Evolutionary conservation across 176 grass and related monocot genomes (phyloP).

Genomic region (Oropetium thomaeum): DNA sequence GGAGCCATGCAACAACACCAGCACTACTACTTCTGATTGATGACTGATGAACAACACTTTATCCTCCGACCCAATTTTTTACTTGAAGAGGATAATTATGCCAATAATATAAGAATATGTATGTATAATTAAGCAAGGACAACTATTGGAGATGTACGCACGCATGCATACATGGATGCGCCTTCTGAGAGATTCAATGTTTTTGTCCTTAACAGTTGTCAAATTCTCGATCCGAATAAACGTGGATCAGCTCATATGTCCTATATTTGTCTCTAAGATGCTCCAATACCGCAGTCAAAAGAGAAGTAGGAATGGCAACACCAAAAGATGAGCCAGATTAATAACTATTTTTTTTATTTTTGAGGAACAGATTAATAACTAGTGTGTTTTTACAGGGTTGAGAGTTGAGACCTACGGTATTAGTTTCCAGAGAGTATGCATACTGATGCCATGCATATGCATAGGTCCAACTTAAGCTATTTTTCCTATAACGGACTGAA

Average conservation of each 20-base stretch:
- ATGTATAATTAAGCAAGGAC: constrained; percentile 24
- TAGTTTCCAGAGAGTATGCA: neutral
- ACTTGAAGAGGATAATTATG: constrained; percentile 29
- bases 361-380: too few relatives aligned
- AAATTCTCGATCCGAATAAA: constrained; percentile 8
- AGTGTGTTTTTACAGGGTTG: neutral
- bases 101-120: constrained; percentile 41
- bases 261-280: constrained; percentile 13
- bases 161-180: neutral
- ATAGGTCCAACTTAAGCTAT: constrained; percentile 22
- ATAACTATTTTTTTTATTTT: too few relatives aligned
- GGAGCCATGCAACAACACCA: constrained; percentile 25
- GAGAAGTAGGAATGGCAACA: neutral
- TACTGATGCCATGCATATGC: constrained; percentile 20
- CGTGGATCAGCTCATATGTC: constrained; percentile 1
- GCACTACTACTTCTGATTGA: constrained; percentile 7
- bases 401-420: neutral
- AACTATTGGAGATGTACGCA: constrained; percentile 19
- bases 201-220: neutral
- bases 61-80: constrained; percentile 34
- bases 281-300: constrained; percentile 10
- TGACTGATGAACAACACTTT: too few relatives aligned
- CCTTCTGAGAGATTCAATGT: neutral
- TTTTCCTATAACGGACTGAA: neutral
- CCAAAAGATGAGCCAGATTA: constrained; percentile 15